Base-by-base conservation (phyloP, 306 rosid species). In the Amphicarpaea edgeworthii region DNA sequence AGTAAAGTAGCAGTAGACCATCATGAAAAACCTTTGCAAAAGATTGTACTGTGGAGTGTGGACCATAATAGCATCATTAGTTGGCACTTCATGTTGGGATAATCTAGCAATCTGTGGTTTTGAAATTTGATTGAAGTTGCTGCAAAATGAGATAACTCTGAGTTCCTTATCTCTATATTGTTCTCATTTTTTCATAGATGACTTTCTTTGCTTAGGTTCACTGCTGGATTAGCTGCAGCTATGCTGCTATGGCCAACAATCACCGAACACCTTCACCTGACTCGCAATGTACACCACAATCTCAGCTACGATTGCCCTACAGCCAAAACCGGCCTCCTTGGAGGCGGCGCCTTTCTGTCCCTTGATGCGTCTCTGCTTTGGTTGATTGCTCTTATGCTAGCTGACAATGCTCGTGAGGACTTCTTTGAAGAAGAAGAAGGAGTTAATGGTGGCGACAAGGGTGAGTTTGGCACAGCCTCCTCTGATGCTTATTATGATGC, bases 301-400 rank as follows among this genome's bases (percentile, higher is more conserved):
- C 7, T 72, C 4, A 67, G 12, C 16, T 80, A 80, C 17, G 55
- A 7, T 7, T 84, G 87, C 65, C 87, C 87, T 50, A 84, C 87
- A 3, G 85, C 87, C 3, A 84, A 80, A 61, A 90, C 98, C 0
- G 98, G 98, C 63, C 91, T 94, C 53, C 86, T 94, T 8, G 98
- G 98, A 11, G 97, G 96, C 0, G 98, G 98, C 49, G 98, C 98
- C 14, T 90, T 94, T 41, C 75, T 92, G 43, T 90, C 98, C 57
- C 97, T 94, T 14, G 96, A 90, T 77, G 81, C 98, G 37, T 64
- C 95, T 37, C 93, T 94, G 23, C 67, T 90, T 55, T 94, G 98
- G 98, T 69, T 94, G 90, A 74, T 94, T 54, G 86, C 98, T 4
- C 93, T 94, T 3, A 92, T 94, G 97, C 68, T 94, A 34, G 98